Evolutionary conservation across 768 basidiomycete genomes (phyloP), one percentile per base, ranked within the genome.

Genomic region (Sarcodon sp.): DNA sequence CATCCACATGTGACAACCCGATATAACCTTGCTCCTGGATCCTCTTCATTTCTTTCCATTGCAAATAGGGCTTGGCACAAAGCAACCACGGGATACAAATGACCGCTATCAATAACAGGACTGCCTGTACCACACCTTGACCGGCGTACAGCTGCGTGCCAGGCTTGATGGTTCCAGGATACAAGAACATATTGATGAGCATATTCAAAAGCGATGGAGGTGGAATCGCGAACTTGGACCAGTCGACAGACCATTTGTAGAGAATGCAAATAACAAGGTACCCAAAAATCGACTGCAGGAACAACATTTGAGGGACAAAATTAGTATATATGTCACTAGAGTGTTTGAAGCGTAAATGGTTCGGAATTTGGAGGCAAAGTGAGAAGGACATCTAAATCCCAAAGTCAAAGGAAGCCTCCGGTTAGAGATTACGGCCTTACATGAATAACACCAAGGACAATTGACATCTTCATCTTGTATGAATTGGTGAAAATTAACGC

Each of bases 391-490:
- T 99, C 94, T 99, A 54, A 27, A 27, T 18, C 47, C 10, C 33
- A 32, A 1, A n/a, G 34, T 47, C 33, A 47, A 38, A 36, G 16
- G 44, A n/a, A 31, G 18, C 4, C 16, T n/a, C 35, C 39, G 37
- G 34, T 43, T 18, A 33, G 52, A 32, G n/a, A 33, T 33, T 5
- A 35, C 43, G 43, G 13, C 44, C 81, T 56, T 68, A 97, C 94
- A 64, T 99, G 94, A 51, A 87, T 86, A 54, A 99, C 93, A 63
- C 96, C 96, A 47, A 99, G 66, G 34, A 98, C 79, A 59, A 99
- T 83, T 16, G 90, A 87, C 90, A 98, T 91, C 71, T 99, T 98
- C 96, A 99, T 99, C 80, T 98, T 99, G 72, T 94, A 94, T 35
- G 93, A 97, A 66, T 99, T 99, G 46, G 85, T 86, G 66, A 98